Percentiles rank a stretch among this genome's conserved stretches.
Evolutionary conservation across 805 yeast species (phyloP).

Genomic region (Yamadazyma olivae): DNA sequence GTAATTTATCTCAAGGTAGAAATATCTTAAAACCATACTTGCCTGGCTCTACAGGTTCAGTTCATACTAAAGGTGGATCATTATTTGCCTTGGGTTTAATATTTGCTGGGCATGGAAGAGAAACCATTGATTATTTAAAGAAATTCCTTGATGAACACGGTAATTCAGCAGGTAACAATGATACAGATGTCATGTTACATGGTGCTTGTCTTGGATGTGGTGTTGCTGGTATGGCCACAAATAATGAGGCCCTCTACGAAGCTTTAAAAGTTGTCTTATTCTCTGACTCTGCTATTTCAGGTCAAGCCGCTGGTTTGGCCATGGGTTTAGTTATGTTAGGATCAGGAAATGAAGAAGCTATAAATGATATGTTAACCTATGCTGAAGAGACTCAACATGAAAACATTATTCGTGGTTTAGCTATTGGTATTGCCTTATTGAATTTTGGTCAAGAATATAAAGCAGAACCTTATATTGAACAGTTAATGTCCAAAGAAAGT

Average conservation of each 20-base stretch:
- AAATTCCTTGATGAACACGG: constrained; percentile 65
- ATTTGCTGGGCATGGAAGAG: constrained; percentile 94
- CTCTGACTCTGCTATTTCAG: constrained; percentile 89
- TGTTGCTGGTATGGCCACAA: constrained; percentile 94
- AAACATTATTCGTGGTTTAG: constrained; percentile 88
- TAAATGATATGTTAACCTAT: constrained; percentile 79
- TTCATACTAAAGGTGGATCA: constrained; percentile 94
- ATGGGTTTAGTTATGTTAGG: constrained; percentile 97
- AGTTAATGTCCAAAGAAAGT: constrained; percentile 69
- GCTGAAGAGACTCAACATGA: constrained; percentile 97
- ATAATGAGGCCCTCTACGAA: constrained; percentile 70
- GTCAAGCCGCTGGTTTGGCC: constrained; percentile 94
- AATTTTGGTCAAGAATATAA: constrained; percentile 82
- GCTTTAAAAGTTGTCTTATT: constrained; percentile 79
- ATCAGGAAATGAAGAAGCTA: constrained; percentile 67
- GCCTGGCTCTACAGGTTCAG: constrained; percentile 76
- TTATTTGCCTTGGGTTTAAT: constrained; percentile 89
- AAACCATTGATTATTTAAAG: constrained; percentile 75
- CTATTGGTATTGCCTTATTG: constrained; percentile 83
- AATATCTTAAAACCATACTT: constrained; percentile 85
- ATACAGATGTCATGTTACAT: constrained; percentile 80
- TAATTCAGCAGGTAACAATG: constrained; percentile 62
- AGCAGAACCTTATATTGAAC: constrained; percentile 67
- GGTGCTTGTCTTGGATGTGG: constrained; percentile 96
- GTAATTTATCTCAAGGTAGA: constrained; percentile 88